Base-by-base conservation (phyloP, 2,329 filamentous ascomycete species). In the Cryphonectria naterciae region DNA sequence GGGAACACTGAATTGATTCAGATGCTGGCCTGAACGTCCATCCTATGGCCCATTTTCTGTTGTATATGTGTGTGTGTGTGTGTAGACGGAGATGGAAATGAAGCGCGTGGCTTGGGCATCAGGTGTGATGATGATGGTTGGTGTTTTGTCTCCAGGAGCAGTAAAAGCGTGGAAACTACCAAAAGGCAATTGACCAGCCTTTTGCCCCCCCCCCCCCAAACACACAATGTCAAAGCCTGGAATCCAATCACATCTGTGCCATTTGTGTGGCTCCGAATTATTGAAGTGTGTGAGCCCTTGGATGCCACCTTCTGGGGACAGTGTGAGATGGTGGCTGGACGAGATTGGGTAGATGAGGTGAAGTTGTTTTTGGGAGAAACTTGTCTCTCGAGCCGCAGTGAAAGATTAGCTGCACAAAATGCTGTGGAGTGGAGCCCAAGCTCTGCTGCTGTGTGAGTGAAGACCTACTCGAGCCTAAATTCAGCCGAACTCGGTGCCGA, bases 341-440 rank as follows among this genome's bases (percentile, higher is more conserved):
- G 13, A 32, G 11, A n/a, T 13, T 58, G 41, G 19, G 32, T 37
- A 32, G 32, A 25, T 56, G 32, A 25, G 22, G 32, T 66, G 46
- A 56, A 46, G 28, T 56, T 32, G 46, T 66, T 54, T 17, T 8
- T 49, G 2, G 64, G 64, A 54, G 64, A 66, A 66, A 56, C 41
- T 66, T 65, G 32, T 37, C 7, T 49, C 19, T 22, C 56, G 64
- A 66, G 64, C 64, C 46, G 64, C 46, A 60, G 56, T 60, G 32
- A 54, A 52, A 46, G 11, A 65, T 56, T 37, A 13, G 32, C n/a
- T 4, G 64, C 28, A 19, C 17, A n/a, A 19, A 19, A 6, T 46
- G 43, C 43, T 46, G 62, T 32, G 62, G 43, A 15, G 52, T 56
- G 52, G 52, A 28, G 52, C n/a, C 25, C 25, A 32, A 15, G n/a